Percentiles rank a stretch among this genome's conserved stretches.
These are phyloP conservation scores for Botryotinia narcissicola DNA, from an alignment of 2,329 filamentous ascomycete genomes.

Conservation along the genomic window DNA sequence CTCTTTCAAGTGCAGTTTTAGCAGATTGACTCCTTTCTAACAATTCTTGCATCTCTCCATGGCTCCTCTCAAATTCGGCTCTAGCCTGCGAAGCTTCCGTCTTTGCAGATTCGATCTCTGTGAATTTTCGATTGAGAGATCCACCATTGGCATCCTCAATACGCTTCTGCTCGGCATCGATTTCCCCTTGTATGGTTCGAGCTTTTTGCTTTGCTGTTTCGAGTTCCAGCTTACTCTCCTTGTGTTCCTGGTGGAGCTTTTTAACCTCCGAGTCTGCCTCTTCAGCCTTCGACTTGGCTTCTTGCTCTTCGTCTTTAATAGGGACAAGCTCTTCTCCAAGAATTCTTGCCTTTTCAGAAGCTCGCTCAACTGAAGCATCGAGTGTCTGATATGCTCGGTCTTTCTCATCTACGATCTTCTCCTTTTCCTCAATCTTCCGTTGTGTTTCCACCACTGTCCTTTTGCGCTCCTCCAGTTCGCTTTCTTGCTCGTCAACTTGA, in stretches of 20 bases:
- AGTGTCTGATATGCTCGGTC: slow-evolving; percentile 39
- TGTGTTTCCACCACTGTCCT: slow-evolving; percentile 38
- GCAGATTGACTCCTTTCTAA: slow-evolving; percentile 39
- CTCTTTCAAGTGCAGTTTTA: slow-evolving; percentile 38
- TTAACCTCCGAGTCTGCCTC: slow-evolving; percentile 53
- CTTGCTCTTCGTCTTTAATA: slow-evolving; percentile 46
- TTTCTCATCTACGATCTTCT: slow-evolving; percentile 51
- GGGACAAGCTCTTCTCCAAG: slow-evolving; percentile 40
- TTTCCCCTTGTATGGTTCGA: slow-evolving; percentile 47
- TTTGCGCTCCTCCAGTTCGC: slow-evolving; percentile 45
- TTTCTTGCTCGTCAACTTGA: slow-evolving; percentile 77
- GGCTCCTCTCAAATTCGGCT: slow-evolving; percentile 43
- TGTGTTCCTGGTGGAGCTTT: slow-evolving; percentile 60
- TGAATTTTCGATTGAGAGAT: slow-evolving; percentile 59
- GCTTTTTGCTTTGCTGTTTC: slow-evolving; percentile 51
- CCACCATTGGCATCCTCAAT: slow-evolving; percentile 69
- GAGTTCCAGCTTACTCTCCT: slow-evolving; percentile 60
- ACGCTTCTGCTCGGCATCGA: slow-evolving; percentile 56
- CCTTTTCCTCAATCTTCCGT: slow-evolving; percentile 40
- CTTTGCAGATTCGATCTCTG: slow-evolving; percentile 59
- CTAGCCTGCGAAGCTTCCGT: slow-evolving; percentile 47
- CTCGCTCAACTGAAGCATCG: slow-evolving; percentile 40
- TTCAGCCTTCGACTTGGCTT: slow-evolving; percentile 53
- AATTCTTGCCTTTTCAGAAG: slow-evolving; percentile 29
- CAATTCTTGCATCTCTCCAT: slow-evolving; percentile 40